Conservation (phyloP, 148 eudicot genomes). For the Heliosperma pusillum region DNA sequence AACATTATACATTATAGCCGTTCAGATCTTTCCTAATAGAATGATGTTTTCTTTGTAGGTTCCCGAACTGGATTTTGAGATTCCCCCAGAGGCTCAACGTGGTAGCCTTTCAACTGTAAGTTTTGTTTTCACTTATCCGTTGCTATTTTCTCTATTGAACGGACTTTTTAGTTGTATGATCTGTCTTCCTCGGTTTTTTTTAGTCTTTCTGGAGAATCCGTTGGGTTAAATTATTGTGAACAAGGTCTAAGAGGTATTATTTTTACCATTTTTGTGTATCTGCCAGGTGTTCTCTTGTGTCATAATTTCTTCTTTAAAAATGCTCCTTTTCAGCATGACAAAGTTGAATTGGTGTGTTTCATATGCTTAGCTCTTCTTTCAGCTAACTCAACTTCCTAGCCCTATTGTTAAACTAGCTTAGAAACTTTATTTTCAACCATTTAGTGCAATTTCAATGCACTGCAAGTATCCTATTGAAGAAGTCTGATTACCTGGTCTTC, state of each 20-base stretch:
- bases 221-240: too few relatives aligned
- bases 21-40: conserved; percentile 11
- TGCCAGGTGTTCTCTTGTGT: not conserved
- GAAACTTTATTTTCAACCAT: not conserved
- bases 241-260: too few relatives aligned
- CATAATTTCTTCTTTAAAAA: not conserved
- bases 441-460: not conserved
- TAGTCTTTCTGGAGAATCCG: too few relatives aligned
- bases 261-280: not conserved
- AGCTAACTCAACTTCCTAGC: not conserved
- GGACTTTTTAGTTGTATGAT: not conserved
- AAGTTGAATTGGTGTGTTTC: not conserved
- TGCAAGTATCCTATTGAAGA: not conserved
- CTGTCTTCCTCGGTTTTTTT: not conserved
- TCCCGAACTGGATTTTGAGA: conserved; percentile 95
- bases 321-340: not conserved
- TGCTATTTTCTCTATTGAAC: not conserved
- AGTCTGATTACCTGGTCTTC: not conserved
- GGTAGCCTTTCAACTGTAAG: conserved; percentile 88
- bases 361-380: not conserved
- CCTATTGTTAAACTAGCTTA: too few relatives aligned
- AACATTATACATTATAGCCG: not conserved
- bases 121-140: conserved; percentile 1
- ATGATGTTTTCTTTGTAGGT: conserved; percentile 43
- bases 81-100: conserved; percentile 94